Percentiles rank a stretch among this genome's conserved stretches.
These are phyloP conservation scores for Monsonia emarginata DNA, from an alignment of 441 rosid species.

Conservation along the genomic window DNA sequence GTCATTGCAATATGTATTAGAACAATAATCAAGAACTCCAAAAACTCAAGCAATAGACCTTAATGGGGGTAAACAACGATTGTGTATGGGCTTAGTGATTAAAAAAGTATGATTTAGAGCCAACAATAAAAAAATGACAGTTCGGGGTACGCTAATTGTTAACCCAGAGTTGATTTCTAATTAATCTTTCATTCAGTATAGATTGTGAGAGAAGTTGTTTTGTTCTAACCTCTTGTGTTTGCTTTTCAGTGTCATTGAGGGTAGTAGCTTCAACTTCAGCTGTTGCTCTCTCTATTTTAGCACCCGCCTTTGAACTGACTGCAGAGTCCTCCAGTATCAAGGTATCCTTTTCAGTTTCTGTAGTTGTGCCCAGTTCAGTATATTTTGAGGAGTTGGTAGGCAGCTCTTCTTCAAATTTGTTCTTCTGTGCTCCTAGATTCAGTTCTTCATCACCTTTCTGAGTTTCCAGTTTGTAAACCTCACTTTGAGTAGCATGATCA, in stretches of 20 bases:
- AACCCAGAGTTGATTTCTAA: neutral
- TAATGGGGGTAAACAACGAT: too few species aligned
- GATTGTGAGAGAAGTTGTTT: neutral
- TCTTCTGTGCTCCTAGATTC: neutral
- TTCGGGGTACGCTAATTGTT: neutral
- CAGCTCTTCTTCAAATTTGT: slow-evolving; percentile 15
- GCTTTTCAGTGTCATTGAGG: slow-evolving; percentile 11
- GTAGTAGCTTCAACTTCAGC: slow-evolving; percentile 14
- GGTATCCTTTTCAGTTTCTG: slow-evolving; percentile 16
- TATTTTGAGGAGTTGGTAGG: slow-evolving; percentile 15
- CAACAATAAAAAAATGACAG: too few species aligned
- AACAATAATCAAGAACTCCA: too few species aligned
- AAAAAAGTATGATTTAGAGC: too few species aligned
- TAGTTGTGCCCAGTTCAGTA: slow-evolving; percentile 1
- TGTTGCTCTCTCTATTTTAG: slow-evolving; percentile 17
- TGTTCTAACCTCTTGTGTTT: slow-evolving; percentile 20
- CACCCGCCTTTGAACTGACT: slow-evolving; percentile 21
- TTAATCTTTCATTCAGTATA: neutral
- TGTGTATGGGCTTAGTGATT: too few species aligned
- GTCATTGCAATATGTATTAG: too few species aligned
- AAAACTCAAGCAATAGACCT: too few species aligned
- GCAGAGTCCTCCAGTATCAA: slow-evolving; percentile 19
- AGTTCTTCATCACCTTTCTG: slow-evolving; percentile 15
- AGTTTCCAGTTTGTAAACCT: slow-evolving; percentile 11
- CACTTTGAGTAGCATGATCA: slow-evolving; percentile 18